Conservation (phyloP, 306 rosid genomes). For the Carpinus viminea region DNA sequence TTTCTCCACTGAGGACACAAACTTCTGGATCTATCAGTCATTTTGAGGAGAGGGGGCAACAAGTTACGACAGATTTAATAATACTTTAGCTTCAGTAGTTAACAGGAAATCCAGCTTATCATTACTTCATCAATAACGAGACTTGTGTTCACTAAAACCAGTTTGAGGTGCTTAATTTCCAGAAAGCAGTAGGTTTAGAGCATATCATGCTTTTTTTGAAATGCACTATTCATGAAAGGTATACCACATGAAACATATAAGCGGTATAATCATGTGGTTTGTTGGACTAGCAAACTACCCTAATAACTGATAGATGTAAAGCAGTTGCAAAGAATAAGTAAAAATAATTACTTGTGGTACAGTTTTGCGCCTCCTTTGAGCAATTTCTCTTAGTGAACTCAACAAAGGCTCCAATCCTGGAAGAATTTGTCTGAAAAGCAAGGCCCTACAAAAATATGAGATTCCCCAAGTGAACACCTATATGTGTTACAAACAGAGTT, state of each 20-base stretch:
- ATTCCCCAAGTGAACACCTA: constrained; percentile 1
- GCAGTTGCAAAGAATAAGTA: not conserved
- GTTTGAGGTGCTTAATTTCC: not conserved
- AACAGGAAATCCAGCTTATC: not conserved
- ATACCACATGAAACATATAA: not conserved
- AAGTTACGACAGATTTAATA: not conserved
- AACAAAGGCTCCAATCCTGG: constrained; percentile 83
- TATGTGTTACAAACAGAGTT: constrained; percentile 9
- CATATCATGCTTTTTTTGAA: not conserved
- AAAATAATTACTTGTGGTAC: constrained; percentile 60
- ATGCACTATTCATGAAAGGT: not conserved
- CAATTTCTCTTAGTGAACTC: constrained; percentile 60
- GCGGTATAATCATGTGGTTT: not conserved
- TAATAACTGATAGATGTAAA: not conserved
- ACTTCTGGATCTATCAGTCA: not conserved
- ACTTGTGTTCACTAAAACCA: not conserved
- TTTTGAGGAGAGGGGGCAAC: not conserved
- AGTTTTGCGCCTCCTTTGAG: constrained; percentile 68
- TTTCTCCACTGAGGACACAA: not conserved
- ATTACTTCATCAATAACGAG: not conserved
- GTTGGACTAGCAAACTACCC: not conserved
- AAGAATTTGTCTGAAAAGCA: constrained; percentile 80
- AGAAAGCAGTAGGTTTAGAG: not conserved
- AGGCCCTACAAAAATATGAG: constrained; percentile 45
- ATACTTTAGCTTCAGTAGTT: too few species aligned